phyloP scores from a whole-genome alignment of 352 stramenopile genomes.

The Globisporangium emineosum region DNA sequence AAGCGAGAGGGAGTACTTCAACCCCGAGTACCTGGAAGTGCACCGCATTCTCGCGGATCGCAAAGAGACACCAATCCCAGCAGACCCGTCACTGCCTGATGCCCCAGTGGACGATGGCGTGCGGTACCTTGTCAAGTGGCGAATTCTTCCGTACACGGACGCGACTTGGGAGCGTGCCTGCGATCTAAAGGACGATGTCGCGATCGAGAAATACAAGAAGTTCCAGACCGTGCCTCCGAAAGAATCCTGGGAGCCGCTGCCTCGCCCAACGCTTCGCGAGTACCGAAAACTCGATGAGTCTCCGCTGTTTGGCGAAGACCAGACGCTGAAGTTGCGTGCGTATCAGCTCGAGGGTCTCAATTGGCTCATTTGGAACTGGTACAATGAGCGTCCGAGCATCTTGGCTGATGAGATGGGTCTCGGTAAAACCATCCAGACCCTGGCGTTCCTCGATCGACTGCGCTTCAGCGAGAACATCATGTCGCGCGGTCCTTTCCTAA shows the following conservation, averaged over 20 bases:
- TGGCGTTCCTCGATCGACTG: constrained; percentile 94
- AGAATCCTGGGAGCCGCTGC: constrained; percentile 52
- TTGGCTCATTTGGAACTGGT: constrained; percentile 90
- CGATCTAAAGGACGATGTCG: constrained; percentile 83
- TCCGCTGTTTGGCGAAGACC: constrained; percentile 66
- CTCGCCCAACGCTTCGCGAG: constrained; percentile 70
- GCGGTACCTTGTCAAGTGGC: constrained; percentile 88
- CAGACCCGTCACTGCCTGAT: constrained; percentile 51
- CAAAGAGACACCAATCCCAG: constrained; percentile 51
- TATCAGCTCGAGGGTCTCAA: constrained; percentile 90
- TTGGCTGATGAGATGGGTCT: constrained; percentile 91
- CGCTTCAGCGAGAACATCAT: constrained; percentile 87
- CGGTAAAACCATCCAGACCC: constrained; percentile 91
- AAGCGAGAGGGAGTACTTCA: constrained; percentile 84
- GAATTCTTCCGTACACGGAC: constrained; percentile 81
- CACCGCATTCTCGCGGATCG: constrained; percentile 83
- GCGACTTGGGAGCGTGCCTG: constrained; percentile 86
- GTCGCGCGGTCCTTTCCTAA: constrained; percentile 94
- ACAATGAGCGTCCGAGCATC: constrained; percentile 86
- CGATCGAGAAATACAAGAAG: constrained; percentile 72
- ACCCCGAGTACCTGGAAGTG: constrained; percentile 89
- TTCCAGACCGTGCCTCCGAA: constrained; percentile 54
- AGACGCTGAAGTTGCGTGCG: constrained; percentile 65
- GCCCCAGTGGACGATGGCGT: constrained; percentile 81
- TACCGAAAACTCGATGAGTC: constrained; percentile 86